Base-by-base conservation (phyloP, 805 yeast genomes). In the Grigorovia humatica region DNA sequence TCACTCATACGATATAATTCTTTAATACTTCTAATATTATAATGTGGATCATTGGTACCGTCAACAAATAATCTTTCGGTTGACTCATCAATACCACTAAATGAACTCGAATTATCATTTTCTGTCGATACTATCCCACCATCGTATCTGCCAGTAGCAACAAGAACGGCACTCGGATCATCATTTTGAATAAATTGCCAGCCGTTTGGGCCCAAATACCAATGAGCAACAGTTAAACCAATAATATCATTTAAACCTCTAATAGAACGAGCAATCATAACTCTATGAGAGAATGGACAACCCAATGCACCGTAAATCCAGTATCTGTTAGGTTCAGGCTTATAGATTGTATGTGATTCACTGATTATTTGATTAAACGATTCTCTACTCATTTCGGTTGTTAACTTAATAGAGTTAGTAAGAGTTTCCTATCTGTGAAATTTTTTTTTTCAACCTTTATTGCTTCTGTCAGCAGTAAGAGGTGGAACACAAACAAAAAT, bases 281-380 rank as follows among this genome's bases (percentile, higher is more conserved):
- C 79, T 56, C 98, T 76, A 63, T 88, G 95, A 0, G 97, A 96
- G 77, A 96, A 90, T 2, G 98, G 98, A 68, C 98, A 90, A 1
- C 96, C 96, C 47, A 75, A 73, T 0, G 90, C 83, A n/a, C 88
- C 93, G 61, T 85, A 89, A 50, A 89, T 75, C 68, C 89, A 96
- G 65, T 91, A 90, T 61, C 98, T 76, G 52, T 80, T 80, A 50
- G 77, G 75, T 63, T 88, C 96, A 7, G 96, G 87, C 15, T 80
- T 72, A 65, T 81, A 87, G 53, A 74, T 68, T 9, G 87, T 76
- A 13, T 81, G 85, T 2, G 41, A 20, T 17, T 48, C 44, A n/a
- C 47, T 44, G 7, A 88, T 81, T 35, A 69, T 68, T 61, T 83
- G 78, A 63, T 95, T 75, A 67, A 88, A 88, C 19, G 64, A 55